Conservation (phyloP, 169 alveolate genomes). For the Cyclospora cayetanensis region DNA sequence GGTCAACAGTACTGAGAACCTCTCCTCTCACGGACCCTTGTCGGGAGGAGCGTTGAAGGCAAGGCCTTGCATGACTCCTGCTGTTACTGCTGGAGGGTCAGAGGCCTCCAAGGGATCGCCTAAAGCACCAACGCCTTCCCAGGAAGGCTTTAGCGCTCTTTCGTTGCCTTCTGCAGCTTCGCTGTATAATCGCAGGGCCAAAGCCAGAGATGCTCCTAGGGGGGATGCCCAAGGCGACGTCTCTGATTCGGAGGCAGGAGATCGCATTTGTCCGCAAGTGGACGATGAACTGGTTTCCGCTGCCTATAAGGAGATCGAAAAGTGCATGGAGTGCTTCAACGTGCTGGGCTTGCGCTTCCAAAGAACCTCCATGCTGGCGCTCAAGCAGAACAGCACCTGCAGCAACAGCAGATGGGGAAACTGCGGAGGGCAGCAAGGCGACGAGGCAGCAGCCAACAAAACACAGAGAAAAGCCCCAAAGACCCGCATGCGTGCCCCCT, state of each 20-base stretch:
- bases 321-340: constrained; percentile 67
- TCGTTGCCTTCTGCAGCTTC: too few relatives aligned
- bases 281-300: constrained; percentile 8
- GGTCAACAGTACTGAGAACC: background rate
- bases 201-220: too few relatives aligned
- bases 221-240: background rate
- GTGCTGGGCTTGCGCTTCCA: constrained; percentile 65
- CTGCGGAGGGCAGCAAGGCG: background rate
- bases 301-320: constrained; percentile 59
- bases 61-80: too few relatives aligned
- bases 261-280: background rate
- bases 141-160: too few relatives aligned
- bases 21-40: too few relatives aligned
- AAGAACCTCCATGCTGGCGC: background rate
- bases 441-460: background rate
- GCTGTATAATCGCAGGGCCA: too few relatives aligned
- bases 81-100: too few relatives aligned
- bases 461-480: background rate
- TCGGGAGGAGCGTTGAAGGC: too few relatives aligned
- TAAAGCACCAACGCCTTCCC: too few relatives aligned
- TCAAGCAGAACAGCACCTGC: background rate
- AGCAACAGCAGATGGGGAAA: constrained; percentile 13
- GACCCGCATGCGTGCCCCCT: constrained; percentile 43
- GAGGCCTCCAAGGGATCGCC: too few relatives aligned
- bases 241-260: constrained; percentile 18